Conservation (phyloP, 1,284 basidiomycete genomes). For the Ganoderma multipileum region DNA sequence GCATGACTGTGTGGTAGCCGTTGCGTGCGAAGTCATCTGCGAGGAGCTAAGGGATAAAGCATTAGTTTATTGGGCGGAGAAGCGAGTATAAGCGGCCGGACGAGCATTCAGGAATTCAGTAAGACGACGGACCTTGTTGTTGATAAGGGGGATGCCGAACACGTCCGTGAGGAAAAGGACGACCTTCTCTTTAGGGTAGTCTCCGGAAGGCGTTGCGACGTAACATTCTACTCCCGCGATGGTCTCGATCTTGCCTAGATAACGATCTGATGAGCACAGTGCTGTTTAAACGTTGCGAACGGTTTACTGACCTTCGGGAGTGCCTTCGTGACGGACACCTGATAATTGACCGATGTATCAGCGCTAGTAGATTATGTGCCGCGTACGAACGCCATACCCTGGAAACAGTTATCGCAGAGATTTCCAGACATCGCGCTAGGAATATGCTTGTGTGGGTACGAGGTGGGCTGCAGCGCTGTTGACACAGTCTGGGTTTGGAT, state of each 20-base stretch:
- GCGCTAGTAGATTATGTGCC: background rate
- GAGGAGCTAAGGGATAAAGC: constrained; percentile 51
- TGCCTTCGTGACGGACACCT: constrained; percentile 67
- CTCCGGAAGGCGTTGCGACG: constrained; percentile 53
- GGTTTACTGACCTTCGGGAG: constrained; percentile 49
- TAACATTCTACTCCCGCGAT: constrained; percentile 58
- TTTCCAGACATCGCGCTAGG: constrained; percentile 4
- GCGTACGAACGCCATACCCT: constrained; percentile 39
- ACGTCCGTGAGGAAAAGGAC: constrained; percentile 66
- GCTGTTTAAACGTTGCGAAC: background rate
- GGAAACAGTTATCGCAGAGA: constrained; percentile 62
- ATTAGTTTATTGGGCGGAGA: background rate
- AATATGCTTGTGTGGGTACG: background rate
- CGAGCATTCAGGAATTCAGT: background rate
- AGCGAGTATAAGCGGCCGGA: background rate
- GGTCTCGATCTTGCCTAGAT: constrained; percentile 48
- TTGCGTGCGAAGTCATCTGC: constrained; percentile 78
- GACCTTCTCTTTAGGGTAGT: constrained; percentile 64
- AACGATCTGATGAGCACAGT: background rate
- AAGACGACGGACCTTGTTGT: background rate
- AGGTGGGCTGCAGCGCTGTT: background rate
- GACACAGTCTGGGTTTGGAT: background rate
- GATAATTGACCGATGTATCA: constrained; percentile 27
- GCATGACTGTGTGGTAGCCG: constrained; percentile 68
- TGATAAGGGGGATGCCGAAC: constrained; percentile 52